These are phyloP conservation scores for Monilinia fructicola DNA, from an alignment of 2,329 filamentous ascomycete species.

Conservation along the genomic window DNA sequence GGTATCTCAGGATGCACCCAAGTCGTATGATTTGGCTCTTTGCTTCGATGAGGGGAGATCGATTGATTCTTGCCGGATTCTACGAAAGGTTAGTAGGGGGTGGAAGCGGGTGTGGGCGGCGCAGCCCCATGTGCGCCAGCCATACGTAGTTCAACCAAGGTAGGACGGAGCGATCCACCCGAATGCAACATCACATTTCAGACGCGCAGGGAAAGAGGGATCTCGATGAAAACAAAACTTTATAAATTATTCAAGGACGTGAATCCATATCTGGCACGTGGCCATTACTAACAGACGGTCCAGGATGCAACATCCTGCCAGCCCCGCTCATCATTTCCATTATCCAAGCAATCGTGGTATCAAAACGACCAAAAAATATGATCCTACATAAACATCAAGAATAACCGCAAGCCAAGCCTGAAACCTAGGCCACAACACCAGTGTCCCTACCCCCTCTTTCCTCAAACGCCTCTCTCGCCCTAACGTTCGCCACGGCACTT, in stretches of 20 bases:
- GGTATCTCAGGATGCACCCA: too few species aligned
- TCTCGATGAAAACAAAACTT: not conserved
- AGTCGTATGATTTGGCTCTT: too few species aligned
- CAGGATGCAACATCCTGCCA: slow-evolving; percentile 5
- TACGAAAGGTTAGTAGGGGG: not conserved
- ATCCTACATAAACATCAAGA: not conserved
- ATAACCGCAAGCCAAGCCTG: not conserved
- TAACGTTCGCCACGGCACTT: slow-evolving; percentile 78
- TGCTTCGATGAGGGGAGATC: too few species aligned
- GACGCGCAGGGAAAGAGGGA: not conserved
- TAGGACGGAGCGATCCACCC: too few species aligned
- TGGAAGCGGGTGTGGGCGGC: too few species aligned
- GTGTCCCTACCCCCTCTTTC: slow-evolving; percentile 34
- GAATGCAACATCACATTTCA: not conserved
- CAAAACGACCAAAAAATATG: slow-evolving; percentile 14
- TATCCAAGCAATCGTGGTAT: slow-evolving; percentile 19
- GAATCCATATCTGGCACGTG: not conserved
- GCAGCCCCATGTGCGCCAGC: not conserved
- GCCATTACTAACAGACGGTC: not conserved
- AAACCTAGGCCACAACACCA: slow-evolving; percentile 29
- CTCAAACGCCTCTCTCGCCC: slow-evolving; percentile 50
- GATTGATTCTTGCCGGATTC: not conserved
- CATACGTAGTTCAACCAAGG: too few species aligned
- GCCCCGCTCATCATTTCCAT: slow-evolving; percentile 7
- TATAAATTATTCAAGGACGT: slow-evolving; percentile 14